A percentile compares a stretch with the other conserved stretches of the same genome.
phyloP scores from a whole-genome alignment of 2,329 filamentous ascomycete genomes.

The Aspergillus aculeatinus region DNA sequence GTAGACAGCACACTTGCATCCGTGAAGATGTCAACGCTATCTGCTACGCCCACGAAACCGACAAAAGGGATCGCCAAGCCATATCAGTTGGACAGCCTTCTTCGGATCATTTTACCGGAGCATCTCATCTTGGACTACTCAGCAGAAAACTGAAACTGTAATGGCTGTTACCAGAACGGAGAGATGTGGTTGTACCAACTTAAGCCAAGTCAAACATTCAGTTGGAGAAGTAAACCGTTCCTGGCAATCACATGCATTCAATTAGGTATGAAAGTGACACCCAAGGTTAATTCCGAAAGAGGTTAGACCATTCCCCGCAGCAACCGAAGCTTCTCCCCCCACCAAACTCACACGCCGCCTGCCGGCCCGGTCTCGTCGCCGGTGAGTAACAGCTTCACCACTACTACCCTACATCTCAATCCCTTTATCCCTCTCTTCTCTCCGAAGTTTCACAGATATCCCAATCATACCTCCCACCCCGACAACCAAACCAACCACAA shows the following conservation, averaged over 20 bases:
- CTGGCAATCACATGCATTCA: neutral
- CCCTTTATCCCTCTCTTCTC: neutral
- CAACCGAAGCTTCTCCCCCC: neutral
- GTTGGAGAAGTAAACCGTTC: neutral
- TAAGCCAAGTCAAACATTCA: too few species aligned
- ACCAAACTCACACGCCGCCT: neutral
- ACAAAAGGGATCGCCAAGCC: too few species aligned
- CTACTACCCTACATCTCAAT: neutral
- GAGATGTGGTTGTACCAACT: too few species aligned
- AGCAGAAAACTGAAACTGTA: too few species aligned
- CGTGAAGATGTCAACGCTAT: too few species aligned
- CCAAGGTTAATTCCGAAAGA: neutral
- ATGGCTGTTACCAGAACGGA: too few species aligned
- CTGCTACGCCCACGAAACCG: too few species aligned
- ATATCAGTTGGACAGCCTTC: too few species aligned
- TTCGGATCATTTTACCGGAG: too few species aligned
- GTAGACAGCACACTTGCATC: too few species aligned
- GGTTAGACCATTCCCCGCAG: neutral
- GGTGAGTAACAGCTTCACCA: neutral
- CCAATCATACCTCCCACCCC: neutral
- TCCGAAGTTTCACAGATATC: neutral
- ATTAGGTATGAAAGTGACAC: neutral
- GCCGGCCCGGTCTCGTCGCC: neutral
- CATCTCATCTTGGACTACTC: too few species aligned
- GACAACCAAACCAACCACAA: neutral